Base-by-base conservation (phyloP, 768 basidiomycete species). In the Pluteus cervinus region DNA sequence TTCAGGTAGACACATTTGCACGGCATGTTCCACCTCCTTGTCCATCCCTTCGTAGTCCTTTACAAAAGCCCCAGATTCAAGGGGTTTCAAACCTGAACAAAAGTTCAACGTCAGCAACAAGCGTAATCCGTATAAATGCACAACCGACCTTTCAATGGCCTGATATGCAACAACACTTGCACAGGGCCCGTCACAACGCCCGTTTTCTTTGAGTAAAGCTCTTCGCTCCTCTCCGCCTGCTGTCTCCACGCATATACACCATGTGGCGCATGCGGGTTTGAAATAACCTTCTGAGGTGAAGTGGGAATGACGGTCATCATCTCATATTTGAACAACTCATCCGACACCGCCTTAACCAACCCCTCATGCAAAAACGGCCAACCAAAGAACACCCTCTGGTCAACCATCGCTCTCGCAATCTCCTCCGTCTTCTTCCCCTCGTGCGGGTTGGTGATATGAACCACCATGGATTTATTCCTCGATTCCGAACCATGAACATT, bases 361-460 rank as follows among this genome's bases (percentile, higher is more conserved):
- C 89, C 94, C 61, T 99, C 96, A 48, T 86, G 86, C 28, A 99
- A 62, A 71, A 93, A 98, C 0, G 96, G 96, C 93, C 94, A 99
- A 17, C 82, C 80, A 39, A 81, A 65, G 54, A 86, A 97, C 1
- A 75, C 77, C 28, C 85, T 73, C 53, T 81, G 65, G 11, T 86
- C 90, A 30, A 97, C 64, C 67, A 88, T 71, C 52, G 73, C 69
- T 30, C 65, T 60, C 6, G 90, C 94, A 17, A 96, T 60, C 10
- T 86, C 84, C 50, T 83, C 77, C 5, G 75, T 61, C 57, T 80
- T 85, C 46, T 65, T 65, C 31, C 60, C 61, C 43, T 90, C 86
- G 54, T 82, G 72, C 1, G 73, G 73, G 52, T 89, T 87, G 33
- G 85, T 65, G 48, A 97, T 78, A 46, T 86, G 78, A 16, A 98